Conservation (phyloP, 805 yeast species). For the Kodamaea hsintzibuensis region DNA sequence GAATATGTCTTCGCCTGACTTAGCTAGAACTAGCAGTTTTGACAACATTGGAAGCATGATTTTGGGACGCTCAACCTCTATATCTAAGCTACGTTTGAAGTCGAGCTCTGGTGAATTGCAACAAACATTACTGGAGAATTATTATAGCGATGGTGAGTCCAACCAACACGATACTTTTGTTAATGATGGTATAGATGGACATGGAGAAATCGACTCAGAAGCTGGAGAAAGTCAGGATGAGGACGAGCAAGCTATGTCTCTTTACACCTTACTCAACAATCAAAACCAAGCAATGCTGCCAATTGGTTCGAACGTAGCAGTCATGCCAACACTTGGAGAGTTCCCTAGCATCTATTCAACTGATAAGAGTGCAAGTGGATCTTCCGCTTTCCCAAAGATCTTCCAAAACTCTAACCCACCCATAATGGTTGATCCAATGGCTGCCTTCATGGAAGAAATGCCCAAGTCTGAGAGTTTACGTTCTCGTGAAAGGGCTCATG, state of each 20-base stretch:
- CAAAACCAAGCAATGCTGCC: conserved; percentile 12
- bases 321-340: conserved; percentile 44
- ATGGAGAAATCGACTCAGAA: conserved; percentile 13
- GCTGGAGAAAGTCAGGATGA: conserved; percentile 47
- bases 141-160: not conserved
- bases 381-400: conserved; percentile 1
- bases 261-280: conserved; percentile 53
- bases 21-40: conserved; percentile 21
- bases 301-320: conserved; percentile 8
- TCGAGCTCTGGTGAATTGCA: conserved; percentile 18
- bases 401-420: not conserved
- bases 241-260: conserved; percentile 69
- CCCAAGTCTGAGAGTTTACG: conserved; percentile 34
- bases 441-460: conserved; percentile 24
- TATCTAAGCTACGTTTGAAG: conserved; percentile 13
- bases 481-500: conserved; percentile 64
- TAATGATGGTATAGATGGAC: conserved; percentile 3
- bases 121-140: conserved; percentile 9
- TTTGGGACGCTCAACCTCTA: conserved; percentile 19
- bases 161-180: not conserved
- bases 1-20: conserved; percentile 18
- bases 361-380: not conserved
- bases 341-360: conserved; percentile 36
- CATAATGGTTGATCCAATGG: conserved; percentile 5
- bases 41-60: conserved; percentile 22